phyloP scores from a whole-genome alignment of 2,329 filamentous ascomycete species.

The Phoma sp. region DNA sequence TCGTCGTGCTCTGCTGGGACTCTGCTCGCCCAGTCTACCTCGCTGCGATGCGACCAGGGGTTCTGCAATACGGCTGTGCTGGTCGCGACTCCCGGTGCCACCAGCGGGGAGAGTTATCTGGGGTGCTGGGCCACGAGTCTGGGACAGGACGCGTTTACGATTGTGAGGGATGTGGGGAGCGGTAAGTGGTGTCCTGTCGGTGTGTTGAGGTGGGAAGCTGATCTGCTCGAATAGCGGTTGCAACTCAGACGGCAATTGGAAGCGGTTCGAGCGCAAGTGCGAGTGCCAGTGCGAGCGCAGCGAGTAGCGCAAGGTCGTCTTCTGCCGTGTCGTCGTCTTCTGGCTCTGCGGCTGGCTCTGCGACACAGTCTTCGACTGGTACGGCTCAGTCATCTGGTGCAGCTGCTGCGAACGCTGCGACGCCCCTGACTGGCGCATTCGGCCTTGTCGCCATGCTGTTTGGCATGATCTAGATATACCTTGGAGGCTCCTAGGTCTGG shows the following conservation, averaged over 20 bases:
- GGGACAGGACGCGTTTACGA: conserved; percentile 20
- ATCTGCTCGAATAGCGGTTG: neutral
- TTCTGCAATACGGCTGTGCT: conserved; percentile 35
- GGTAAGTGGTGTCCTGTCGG: conserved; percentile 4
- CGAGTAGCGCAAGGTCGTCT: conserved; percentile 3
- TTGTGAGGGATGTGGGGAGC: conserved; percentile 14
- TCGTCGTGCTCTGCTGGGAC: conserved; percentile 27
- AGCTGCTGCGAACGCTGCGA: conserved; percentile 6
- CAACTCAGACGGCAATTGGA: neutral
- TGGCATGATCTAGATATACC: conserved; percentile 1
- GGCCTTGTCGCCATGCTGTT: conserved; percentile 14
- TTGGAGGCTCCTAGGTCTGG: neutral
- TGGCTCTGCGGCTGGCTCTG: conserved; percentile 1
- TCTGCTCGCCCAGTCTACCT: conserved; percentile 26
- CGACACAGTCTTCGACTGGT: conserved; percentile 12
- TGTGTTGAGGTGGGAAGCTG: neutral
- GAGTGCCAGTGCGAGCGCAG: neutral
- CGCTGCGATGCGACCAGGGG: conserved; percentile 30
- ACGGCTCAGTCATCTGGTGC: conserved; percentile 5
- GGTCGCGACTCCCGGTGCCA: conserved; percentile 27
- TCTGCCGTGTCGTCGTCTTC: conserved; percentile 3
- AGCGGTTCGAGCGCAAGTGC: conserved; percentile 1
- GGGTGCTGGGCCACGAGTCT: conserved; percentile 34
- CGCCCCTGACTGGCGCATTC: conserved; percentile 8
- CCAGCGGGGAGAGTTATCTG: conserved; percentile 22